A percentile compares a stretch with the other conserved stretches of the same genome.
phyloP scores from a whole-genome alignment of 2,329 filamentous ascomycete genomes.

The Penicillium sp. region DNA sequence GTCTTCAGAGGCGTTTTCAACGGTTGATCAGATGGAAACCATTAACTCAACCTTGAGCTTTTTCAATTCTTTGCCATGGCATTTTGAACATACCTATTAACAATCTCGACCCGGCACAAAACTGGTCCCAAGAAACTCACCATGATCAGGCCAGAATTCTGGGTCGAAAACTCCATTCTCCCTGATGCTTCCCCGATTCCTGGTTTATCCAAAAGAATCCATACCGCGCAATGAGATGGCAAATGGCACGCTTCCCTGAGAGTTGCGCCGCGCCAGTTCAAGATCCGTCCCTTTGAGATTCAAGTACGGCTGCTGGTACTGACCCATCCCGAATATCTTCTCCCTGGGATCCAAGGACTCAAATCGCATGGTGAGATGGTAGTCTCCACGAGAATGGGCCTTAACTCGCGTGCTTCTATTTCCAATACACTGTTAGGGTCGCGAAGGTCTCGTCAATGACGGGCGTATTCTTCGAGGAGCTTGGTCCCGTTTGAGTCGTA shows the following conservation, averaged over 20 bases:
- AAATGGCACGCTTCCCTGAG: constrained; percentile 62
- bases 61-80: constrained; percentile 61
- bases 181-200: constrained; percentile 58
- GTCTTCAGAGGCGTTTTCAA: constrained; percentile 57
- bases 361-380: constrained; percentile 56
- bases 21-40: constrained; percentile 66
- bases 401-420: constrained; percentile 56
- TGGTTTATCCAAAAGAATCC: constrained; percentile 64
- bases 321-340: constrained; percentile 65
- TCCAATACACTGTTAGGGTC: constrained; percentile 58
- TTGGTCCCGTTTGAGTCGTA: constrained; percentile 41
- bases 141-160: constrained; percentile 61
- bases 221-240: constrained; percentile 56
- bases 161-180: constrained; percentile 64
- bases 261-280: constrained; percentile 63
- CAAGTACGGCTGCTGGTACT: constrained; percentile 62
- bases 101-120: not conserved
- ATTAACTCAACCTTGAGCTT: constrained; percentile 60
- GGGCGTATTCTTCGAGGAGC: constrained; percentile 52
- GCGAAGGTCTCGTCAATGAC: constrained; percentile 47
- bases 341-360: constrained; percentile 54
- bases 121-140: constrained; percentile 26
- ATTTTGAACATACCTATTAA: constrained; percentile 30
- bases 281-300: constrained; percentile 60
- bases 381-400: constrained; percentile 51